These are phyloP conservation scores for Leccinum arenicola DNA, from an alignment of 768 basidiomycete species.

Conservation along the genomic window DNA sequence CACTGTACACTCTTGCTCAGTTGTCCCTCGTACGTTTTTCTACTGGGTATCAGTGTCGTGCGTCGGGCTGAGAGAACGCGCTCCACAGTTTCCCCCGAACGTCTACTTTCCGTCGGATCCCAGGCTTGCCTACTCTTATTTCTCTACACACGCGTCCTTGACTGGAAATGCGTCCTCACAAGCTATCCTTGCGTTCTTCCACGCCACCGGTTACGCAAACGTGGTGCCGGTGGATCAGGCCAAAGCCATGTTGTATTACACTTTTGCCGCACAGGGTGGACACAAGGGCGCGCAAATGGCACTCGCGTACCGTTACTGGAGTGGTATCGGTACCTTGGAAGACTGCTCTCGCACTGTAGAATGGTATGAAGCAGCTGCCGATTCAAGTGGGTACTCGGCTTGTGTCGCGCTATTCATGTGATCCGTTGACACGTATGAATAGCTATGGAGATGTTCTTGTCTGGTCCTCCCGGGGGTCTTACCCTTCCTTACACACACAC, in stretches of 20 bases:
- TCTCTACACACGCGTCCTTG: constrained; percentile 55
- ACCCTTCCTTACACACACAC: constrained; percentile 81
- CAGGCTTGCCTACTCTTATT: constrained; percentile 58
- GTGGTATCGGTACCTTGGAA: constrained; percentile 89
- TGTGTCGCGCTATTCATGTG: neutral
- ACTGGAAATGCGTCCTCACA: constrained; percentile 90
- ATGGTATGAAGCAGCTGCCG: constrained; percentile 90
- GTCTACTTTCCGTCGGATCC: constrained; percentile 62
- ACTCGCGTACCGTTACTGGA: constrained; percentile 92
- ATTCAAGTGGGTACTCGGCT: constrained; percentile 59
- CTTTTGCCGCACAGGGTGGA: constrained; percentile 88
- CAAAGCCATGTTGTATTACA: constrained; percentile 87
- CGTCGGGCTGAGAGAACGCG: neutral
- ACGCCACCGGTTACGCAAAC: constrained; percentile 78
- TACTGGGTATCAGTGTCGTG: neutral
- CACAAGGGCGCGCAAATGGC: constrained; percentile 90
- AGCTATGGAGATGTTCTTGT: constrained; percentile 79
- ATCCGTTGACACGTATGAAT: constrained; percentile 1
- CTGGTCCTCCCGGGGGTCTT: constrained; percentile 89
- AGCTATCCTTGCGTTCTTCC: constrained; percentile 81
- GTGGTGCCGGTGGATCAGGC: constrained; percentile 66
- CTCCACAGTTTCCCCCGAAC: constrained; percentile 67
- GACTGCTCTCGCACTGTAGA: constrained; percentile 78
- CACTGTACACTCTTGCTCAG: constrained; percentile 63
- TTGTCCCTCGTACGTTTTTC: constrained; percentile 57